Evolutionary conservation across 139 green algal genomes (phyloP).

Genomic region (Gonium pectorale): DNA sequence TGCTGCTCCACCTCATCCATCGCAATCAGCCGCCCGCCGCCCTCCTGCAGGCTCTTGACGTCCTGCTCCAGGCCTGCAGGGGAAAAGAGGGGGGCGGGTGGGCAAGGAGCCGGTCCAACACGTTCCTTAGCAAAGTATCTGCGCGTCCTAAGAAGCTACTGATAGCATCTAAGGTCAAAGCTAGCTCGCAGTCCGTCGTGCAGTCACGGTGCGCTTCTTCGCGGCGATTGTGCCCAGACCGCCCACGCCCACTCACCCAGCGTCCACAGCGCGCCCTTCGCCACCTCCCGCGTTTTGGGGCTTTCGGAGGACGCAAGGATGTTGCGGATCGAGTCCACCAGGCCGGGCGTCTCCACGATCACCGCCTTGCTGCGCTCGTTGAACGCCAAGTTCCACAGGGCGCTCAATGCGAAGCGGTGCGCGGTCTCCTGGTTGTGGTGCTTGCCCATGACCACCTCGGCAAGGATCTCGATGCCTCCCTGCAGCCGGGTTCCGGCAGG

Average conservation of each 20-base stretch:
- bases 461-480: constrained; percentile 48
- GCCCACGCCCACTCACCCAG: constrained; percentile 41
- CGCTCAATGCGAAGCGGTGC: constrained; percentile 53
- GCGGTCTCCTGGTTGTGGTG: constrained; percentile 65
- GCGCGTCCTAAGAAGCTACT: no score
- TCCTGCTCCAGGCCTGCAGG: constrained; percentile 55
- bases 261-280: constrained; percentile 68
- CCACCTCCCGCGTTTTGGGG: constrained; percentile 60
- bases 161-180: no score
- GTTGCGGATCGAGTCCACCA: constrained; percentile 62
- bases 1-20: neutral
- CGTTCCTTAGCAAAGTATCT: no score
- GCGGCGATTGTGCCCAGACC: no score
- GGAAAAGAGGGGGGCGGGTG: no score
- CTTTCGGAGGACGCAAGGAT: constrained; percentile 50
- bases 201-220: no score
- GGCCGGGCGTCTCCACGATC: constrained; percentile 48
- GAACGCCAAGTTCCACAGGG: constrained; percentile 73
- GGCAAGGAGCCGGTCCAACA: no score
- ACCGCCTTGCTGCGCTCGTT: constrained; percentile 45
- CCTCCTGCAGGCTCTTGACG: constrained; percentile 51
- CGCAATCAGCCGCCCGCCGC: constrained; percentile 1
- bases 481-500: constrained; percentile 4
- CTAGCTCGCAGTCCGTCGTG: no score
- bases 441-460: constrained; percentile 46